Evolutionary conservation across 305 asterid species (phyloP).

Genomic region (Fraxinus sp.): DNA sequence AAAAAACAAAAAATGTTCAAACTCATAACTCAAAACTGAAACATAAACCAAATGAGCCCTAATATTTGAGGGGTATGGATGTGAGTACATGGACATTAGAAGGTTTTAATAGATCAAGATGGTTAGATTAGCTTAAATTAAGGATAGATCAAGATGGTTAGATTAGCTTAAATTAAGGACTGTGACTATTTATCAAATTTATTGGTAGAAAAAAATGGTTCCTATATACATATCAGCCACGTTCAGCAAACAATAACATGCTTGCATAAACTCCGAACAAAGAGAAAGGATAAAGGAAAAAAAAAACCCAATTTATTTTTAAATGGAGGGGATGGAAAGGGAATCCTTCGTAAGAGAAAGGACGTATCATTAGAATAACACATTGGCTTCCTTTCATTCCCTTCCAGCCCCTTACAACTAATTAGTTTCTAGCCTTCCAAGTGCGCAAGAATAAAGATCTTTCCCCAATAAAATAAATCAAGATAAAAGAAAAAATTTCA

Average conservation of each 20-base stretch:
- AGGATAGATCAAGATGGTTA: background rate
- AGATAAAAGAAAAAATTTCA: background rate
- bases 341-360: background rate
- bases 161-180: background rate
- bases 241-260: background rate
- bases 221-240: background rate
- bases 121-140: background rate
- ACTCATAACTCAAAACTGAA: background rate
- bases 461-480: background rate
- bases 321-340: background rate
- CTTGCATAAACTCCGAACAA: background rate
- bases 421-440: background rate
- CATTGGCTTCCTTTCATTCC: background rate
- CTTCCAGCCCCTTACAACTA: background rate
- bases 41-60: background rate
- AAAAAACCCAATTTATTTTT: background rate
- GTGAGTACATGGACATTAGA: background rate
- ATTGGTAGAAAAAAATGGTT: too few species aligned
- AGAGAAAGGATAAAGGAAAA: background rate
- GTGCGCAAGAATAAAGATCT: background rate
- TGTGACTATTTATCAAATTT: background rate
- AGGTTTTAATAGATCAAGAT: background rate
- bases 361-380: background rate
- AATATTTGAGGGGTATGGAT: background rate
- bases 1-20: too few species aligned